Evolutionary conservation across 257 asterid species (phyloP).

Genomic region (Salvia miltiorrhiza): DNA sequence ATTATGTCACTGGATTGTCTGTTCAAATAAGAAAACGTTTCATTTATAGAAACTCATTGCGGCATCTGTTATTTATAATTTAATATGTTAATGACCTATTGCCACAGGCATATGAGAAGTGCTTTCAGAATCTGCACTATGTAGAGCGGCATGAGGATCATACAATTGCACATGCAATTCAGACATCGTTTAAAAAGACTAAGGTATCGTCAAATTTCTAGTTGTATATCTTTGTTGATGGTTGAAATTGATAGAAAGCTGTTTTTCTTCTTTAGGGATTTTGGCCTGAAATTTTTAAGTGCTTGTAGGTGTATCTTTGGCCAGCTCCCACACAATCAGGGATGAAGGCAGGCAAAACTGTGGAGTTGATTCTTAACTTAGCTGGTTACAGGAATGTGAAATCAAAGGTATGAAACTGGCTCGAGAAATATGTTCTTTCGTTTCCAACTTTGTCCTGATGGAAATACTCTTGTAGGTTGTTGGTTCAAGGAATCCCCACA

Average conservation of each 20-base stretch:
- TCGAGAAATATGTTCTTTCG: background rate
- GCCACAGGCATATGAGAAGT: constrained; percentile 82
- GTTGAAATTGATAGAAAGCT: background rate
- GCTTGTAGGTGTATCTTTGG: constrained; percentile 78
- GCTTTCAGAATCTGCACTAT: constrained; percentile 93
- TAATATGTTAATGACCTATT: constrained; percentile 9
- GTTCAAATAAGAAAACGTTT: background rate
- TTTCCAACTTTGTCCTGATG: constrained; percentile 22
- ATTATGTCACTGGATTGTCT: background rate
- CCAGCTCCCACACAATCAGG: constrained; percentile 86
- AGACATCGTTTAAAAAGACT: constrained; percentile 79
- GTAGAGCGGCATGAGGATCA: constrained; percentile 88
- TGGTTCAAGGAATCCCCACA: constrained; percentile 93
- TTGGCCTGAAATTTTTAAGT: constrained; percentile 11
- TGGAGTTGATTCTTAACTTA: constrained; percentile 61
- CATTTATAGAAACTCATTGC: background rate
- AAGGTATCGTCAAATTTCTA: constrained; percentile 47
- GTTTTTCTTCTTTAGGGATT: constrained; percentile 4
- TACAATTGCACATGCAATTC: constrained; percentile 94
- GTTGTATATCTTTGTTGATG: constrained; percentile 1
- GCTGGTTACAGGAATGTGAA: constrained; percentile 96
- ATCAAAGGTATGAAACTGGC: constrained; percentile 58
- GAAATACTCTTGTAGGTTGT: constrained; percentile 50
- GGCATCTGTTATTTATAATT: background rate
- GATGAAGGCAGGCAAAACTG: constrained; percentile 92